These are phyloP conservation scores for Colletotrichum horii DNA, from an alignment of 2,329 filamentous ascomycete genomes.

Conservation along the genomic window DNA sequence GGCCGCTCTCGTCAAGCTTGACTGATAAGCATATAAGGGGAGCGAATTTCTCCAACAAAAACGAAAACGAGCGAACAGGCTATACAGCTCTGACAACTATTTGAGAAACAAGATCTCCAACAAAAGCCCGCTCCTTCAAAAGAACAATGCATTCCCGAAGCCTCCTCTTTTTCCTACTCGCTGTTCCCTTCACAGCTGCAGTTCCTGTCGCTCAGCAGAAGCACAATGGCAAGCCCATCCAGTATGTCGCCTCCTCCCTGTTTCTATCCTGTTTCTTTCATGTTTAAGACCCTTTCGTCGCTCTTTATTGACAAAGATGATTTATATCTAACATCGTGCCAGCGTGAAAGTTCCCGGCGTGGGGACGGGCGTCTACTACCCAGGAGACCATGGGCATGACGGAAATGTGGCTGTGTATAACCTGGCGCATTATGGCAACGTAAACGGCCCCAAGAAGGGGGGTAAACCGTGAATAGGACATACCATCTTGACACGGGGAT, in stretches of 20 bases:
- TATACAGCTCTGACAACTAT: background rate
- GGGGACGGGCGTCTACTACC: background rate
- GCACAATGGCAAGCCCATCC: background rate
- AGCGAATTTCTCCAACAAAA: background rate
- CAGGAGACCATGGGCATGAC: background rate
- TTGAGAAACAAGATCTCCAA: background rate
- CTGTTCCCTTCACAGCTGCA: background rate
- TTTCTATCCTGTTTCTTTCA: no score
- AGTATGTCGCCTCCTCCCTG: background rate
- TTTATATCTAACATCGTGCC: background rate
- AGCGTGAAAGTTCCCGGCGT: background rate
- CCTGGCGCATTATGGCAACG: background rate
- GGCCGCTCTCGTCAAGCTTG: background rate
- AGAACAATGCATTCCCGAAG: background rate
- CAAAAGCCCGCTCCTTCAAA: background rate
- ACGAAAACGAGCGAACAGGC: accelerated
- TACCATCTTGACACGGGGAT: no score
- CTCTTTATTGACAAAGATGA: background rate
- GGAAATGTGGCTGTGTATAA: background rate
- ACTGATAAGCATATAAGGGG: background rate
- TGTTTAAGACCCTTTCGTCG: no score
- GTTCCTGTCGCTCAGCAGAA: background rate
- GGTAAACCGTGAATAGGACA: background rate
- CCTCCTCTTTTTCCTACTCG: background rate
- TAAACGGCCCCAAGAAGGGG: background rate